Evolutionary conservation across 2,329 filamentous ascomycete genomes (phyloP), one percentile per base, ranked within the genome.

Genomic region (Colletotrichum tanaceti): DNA sequence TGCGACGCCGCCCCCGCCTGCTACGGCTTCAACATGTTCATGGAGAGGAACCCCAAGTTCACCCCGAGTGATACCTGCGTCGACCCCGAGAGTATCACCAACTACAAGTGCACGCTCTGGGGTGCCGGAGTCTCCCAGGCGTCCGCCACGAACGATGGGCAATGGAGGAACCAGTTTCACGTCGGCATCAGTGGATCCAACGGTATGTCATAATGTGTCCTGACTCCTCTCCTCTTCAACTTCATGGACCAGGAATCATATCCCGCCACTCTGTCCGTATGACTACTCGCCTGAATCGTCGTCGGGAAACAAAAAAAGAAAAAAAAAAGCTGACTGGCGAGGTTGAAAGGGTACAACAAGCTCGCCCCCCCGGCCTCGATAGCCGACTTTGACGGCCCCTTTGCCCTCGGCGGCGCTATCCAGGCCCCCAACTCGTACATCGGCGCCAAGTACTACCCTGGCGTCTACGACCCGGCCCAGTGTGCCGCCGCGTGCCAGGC

Each of bases 151-250:
- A 71, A 68, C 58, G 2, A 11, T 3, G 70, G 70, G 13, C 60
- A 71, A 35, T 65, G 68, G 64, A 63, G 70, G 24, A 50, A 58
- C 14, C 2, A 68, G 1, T 71, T 71, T 53, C 68, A 70, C 22
- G 70, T 71, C 14, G 64, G 50, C 35, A 63, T 71, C 47, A 28
- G 28, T 4, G 70, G 64, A 16, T 71, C 70, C 7, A 71, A 71
- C 28, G 70, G 70, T 65, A 68, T 35, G 60, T n/a, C n/a, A n/a
- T n/a, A n/a, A n/a, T n/a, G n/a, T n/a, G n/a, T n/a, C n/a, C n/a
- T n/a, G n/a, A n/a, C n/a, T n/a, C n/a, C n/a, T n/a, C n/a, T n/a
- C n/a, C n/a, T n/a, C n/a, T n/a, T n/a, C n/a, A n/a, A n/a, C n/a
- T n/a, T n/a, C n/a, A n/a, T n/a, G n/a, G n/a, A n/a, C n/a, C n/a